Evolutionary conservation across 2,329 filamentous ascomycete species (phyloP).

Genomic region (Fusarium equiseti): DNA sequence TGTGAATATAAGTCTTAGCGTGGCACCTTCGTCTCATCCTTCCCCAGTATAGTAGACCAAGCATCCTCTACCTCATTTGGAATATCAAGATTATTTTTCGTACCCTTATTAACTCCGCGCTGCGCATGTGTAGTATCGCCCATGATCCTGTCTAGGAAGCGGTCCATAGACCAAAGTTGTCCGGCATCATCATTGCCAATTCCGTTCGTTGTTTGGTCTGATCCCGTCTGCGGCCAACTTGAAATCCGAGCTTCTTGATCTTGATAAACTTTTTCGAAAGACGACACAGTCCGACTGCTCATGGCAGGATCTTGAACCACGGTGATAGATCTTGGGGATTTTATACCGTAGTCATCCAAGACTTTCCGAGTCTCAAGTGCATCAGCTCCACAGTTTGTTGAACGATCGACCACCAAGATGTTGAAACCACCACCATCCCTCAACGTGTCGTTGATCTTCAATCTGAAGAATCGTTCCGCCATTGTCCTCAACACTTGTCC

Average conservation of each 20-base stretch:
- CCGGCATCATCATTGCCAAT: fast-evolving
- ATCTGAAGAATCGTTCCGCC: slow-evolving; percentile 4
- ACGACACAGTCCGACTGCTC: background rate
- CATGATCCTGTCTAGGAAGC: slow-evolving; percentile 17
- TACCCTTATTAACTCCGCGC: fast-evolving
- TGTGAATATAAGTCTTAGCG: no score
- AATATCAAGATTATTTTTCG: background rate
- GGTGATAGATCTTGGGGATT: background rate
- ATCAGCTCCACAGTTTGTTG: slow-evolving; percentile 4
- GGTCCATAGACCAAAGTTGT: slow-evolving; percentile 29
- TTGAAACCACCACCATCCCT: fast-evolving
- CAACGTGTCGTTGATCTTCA: fast-evolving
- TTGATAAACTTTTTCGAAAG: background rate
- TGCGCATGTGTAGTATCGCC: fast-evolving
- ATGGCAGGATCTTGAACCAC: slow-evolving; percentile 30
- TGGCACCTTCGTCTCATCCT: background rate
- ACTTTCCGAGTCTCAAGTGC: background rate
- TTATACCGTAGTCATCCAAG: fast-evolving
- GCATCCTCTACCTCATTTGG: slow-evolving; percentile 29
- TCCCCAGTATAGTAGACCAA: slow-evolving; percentile 18
- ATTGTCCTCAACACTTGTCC: slow-evolving; percentile 27
- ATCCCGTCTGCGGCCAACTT: background rate
- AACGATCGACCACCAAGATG: background rate
- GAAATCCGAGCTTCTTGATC: no score
- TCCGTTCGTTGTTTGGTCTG: fast-evolving